Evolutionary conservation across 148 eudicot genomes (phyloP).

Genomic region (Oxyria digyna): DNA sequence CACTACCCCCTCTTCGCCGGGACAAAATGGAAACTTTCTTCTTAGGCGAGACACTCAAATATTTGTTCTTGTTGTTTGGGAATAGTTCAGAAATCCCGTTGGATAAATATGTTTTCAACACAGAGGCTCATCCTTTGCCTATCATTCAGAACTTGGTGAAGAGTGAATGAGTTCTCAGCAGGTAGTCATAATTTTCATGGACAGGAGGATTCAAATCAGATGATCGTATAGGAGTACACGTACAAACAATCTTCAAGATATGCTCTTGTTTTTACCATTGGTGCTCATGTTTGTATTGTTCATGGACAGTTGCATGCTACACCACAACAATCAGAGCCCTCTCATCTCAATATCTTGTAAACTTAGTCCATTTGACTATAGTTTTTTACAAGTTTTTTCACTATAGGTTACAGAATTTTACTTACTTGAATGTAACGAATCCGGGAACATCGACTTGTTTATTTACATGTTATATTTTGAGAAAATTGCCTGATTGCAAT

Average conservation of each 20-base stretch:
- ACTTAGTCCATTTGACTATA: not conserved
- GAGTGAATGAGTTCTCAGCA: constrained; percentile 15
- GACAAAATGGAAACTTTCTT: constrained; percentile 99
- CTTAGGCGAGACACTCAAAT: constrained; percentile 90
- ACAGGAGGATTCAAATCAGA: not conserved
- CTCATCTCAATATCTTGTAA: not conserved
- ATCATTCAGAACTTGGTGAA: constrained; percentile 20
- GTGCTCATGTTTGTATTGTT: not conserved
- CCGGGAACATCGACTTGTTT: not conserved
- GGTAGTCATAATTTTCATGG: not conserved
- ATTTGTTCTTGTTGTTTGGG: constrained; percentile 61
- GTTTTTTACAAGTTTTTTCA: not conserved
- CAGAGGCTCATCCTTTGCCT: constrained; percentile 95
- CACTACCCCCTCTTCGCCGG: constrained; percentile 65
- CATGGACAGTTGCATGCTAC: not conserved
- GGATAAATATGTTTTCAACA: constrained; percentile 78
- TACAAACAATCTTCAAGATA: not conserved
- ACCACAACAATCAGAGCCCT: not conserved
- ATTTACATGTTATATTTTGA: not conserved
- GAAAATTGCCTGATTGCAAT: constrained; percentile 5
- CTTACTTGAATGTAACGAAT: constrained; percentile 3
- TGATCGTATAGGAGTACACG: not conserved
- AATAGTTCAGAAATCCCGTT: constrained; percentile 42
- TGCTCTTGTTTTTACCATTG: not conserved
- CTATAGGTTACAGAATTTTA: not conserved